Conservation (phyloP, 2,329 filamentous ascomycete genomes). For the Sclerotinia glacialis region DNA sequence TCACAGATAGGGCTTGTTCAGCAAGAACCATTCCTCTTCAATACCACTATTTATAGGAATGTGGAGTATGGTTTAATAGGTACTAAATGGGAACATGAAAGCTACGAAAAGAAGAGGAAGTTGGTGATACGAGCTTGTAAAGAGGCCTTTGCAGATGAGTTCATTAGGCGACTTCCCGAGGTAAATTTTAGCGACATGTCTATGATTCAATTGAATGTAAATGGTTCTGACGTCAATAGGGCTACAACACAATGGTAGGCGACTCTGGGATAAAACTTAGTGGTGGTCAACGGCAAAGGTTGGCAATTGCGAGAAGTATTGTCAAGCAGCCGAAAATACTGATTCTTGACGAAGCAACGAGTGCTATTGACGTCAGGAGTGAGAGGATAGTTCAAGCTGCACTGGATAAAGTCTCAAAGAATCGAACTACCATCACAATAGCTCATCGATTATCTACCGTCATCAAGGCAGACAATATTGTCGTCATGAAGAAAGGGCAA, state of each 20-base stretch:
- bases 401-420: constrained; percentile 74
- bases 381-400: constrained; percentile 88
- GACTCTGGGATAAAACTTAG: constrained; percentile 74
- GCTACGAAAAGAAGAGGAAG: constrained; percentile 24
- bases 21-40: constrained; percentile 54
- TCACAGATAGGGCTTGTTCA: constrained; percentile 52
- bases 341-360: constrained; percentile 60
- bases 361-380: constrained; percentile 75
- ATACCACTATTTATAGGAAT: constrained; percentile 45
- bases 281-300: constrained; percentile 75
- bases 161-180: constrained; percentile 52
- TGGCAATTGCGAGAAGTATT: constrained; percentile 60
- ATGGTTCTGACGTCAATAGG: constrained; percentile 37
- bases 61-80: constrained; percentile 31
- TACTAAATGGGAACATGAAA: constrained; percentile 27
- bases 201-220: background rate
- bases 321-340: constrained; percentile 57
- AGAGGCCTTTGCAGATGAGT: constrained; percentile 56
- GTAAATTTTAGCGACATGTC: background rate
- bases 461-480: constrained; percentile 83
- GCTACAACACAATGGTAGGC: constrained; percentile 70
- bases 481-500: constrained; percentile 71
- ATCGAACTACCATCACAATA: constrained; percentile 89
- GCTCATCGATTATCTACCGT: constrained; percentile 87
- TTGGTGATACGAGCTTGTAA: constrained; percentile 46